Base-by-base conservation (phyloP, 2,329 filamentous ascomycete species). In the Leptodontidium sp. region DNA sequence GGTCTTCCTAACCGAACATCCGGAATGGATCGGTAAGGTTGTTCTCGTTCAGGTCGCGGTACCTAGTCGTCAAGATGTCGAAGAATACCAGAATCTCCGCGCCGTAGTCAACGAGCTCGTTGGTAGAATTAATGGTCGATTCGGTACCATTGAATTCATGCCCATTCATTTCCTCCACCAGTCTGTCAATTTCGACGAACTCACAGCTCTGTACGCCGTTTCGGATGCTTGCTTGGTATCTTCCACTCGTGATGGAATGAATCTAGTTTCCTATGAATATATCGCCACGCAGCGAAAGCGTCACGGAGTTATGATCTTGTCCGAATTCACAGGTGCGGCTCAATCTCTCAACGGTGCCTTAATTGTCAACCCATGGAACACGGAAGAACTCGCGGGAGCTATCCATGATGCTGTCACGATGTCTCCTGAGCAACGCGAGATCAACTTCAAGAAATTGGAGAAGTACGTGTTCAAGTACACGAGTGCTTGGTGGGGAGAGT, bases 91-190 rank as follows among this genome's bases (percentile, higher is more conserved):
- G 80, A 98, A 98, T 78, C 86, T 99, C 45, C 91, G 95, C 35
- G 94, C 94, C 24, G 93, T 97, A 4, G 94, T 98, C 78, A 99
- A 98, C 79, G 96, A 99, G 83, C 87, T 98, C 12, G 95, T 98
- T 15, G 96, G 96, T 47, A 89, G 95, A 70, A 98, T 99, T 83
- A 99, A 99, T 78, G 96, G 96, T 77, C 94, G 93, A 79, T 98
- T 98, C 77, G 94, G 95, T 79, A 98, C 94, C 40, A 91, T 98
- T 77, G 95, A 98, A 81, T 98, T 98, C 83, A 98, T 97, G 91
- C 96, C 96, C 0, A 98, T 99, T 75, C 96, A 98, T 81, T 98
- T 98, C 84, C 90, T 98, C 77, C 96, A 98, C 83, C 97, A 98
- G 82, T 97, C 93, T 4, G 94, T 98, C 77, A 90, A 90, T 61